Evolutionary conservation across 1,284 basidiomycete genomes (phyloP).

Genomic region (Sporisorium graminicola): DNA sequence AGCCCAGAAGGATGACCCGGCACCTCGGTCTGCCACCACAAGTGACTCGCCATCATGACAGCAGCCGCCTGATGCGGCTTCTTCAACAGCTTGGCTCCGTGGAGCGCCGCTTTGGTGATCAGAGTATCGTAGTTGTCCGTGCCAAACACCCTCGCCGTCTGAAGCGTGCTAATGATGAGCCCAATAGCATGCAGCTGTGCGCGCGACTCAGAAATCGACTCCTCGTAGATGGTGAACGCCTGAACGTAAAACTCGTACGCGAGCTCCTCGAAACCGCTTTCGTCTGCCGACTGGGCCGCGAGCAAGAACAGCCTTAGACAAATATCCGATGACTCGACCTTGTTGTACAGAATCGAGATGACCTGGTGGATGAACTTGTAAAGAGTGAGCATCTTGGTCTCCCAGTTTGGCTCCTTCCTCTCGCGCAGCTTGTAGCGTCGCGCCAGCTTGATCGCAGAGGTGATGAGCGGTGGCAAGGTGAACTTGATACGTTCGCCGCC

Average conservation of each 20-base stretch:
- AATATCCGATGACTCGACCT: conserved; percentile 66
- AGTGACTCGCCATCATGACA: conserved; percentile 68
- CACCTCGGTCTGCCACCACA: conserved; percentile 67
- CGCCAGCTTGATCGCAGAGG: conserved; percentile 63
- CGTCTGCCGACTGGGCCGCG: conserved; percentile 66
- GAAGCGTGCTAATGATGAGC: conserved; percentile 64
- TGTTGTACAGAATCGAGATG: conserved; percentile 66
- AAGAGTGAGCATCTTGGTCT: conserved; percentile 64
- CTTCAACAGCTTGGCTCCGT: conserved; percentile 67
- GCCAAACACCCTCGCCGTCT: conserved; percentile 62
- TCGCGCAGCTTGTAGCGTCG: conserved; percentile 64
- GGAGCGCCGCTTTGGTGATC: conserved; percentile 67
- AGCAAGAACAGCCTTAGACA: conserved; percentile 65
- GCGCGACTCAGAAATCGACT: conserved; percentile 66
- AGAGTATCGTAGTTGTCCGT: conserved; percentile 68
- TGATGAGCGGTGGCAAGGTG: conserved; percentile 65
- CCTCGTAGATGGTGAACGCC: conserved; percentile 68
- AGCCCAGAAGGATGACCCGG: conserved; percentile 37
- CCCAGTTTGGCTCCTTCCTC: conserved; percentile 56
- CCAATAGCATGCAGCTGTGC: conserved; percentile 67
- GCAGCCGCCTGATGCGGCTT: conserved; percentile 69
- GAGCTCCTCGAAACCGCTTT: conserved; percentile 66
- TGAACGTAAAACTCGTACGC: conserved; percentile 69
- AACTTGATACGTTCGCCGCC: conserved; percentile 66
- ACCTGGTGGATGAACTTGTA: conserved; percentile 69